A percentile compares a stretch with the other conserved stretches of the same genome.
These are phyloP conservation scores for Penicillium turbatum DNA, from an alignment of 495 filamentous ascomycete species.

Conservation along the genomic window DNA sequence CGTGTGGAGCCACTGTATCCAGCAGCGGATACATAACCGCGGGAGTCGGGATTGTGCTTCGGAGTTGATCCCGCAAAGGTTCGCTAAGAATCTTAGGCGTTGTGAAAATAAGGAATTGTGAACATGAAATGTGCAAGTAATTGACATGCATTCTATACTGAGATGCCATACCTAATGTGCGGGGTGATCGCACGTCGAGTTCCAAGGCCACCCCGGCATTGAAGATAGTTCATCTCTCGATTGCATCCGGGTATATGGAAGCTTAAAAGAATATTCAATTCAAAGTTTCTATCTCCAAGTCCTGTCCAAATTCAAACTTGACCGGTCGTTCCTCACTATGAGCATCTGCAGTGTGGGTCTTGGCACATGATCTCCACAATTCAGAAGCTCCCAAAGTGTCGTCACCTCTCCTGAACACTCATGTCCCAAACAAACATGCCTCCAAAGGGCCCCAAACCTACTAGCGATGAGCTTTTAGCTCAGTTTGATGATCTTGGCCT, in stretches of 20 bases:
- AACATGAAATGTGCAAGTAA: background rate
- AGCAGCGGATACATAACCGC: conserved; percentile 12
- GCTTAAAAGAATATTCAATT: too few species aligned
- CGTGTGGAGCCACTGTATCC: conserved; percentile 13
- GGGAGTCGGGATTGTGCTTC: conserved; percentile 12
- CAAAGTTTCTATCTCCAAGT: background rate
- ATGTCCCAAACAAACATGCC: conserved; percentile 30
- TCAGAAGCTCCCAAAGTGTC: conserved; percentile 28
- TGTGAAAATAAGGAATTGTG: too few species aligned
- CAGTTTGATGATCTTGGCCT: conserved; percentile 72
- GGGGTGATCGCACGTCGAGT: background rate
- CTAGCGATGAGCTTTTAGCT: conserved; percentile 76
- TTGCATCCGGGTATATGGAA: too few species aligned
- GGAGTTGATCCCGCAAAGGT: background rate
- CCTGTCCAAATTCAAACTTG: background rate
- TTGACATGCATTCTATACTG: background rate
- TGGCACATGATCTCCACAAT: conserved; percentile 25
- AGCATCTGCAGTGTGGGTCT: conserved; percentile 18
- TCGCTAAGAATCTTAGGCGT: background rate
- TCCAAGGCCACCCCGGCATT: too few species aligned
- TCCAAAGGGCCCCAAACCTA: conserved; percentile 52
- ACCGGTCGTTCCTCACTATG: background rate
- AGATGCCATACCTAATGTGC: background rate
- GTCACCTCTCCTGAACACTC: conserved; percentile 32
- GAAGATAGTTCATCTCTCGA: too few species aligned